phyloP scores from a whole-genome alignment of 805 yeast genomes.

The Saccharomyces kudriavzevii region DNA sequence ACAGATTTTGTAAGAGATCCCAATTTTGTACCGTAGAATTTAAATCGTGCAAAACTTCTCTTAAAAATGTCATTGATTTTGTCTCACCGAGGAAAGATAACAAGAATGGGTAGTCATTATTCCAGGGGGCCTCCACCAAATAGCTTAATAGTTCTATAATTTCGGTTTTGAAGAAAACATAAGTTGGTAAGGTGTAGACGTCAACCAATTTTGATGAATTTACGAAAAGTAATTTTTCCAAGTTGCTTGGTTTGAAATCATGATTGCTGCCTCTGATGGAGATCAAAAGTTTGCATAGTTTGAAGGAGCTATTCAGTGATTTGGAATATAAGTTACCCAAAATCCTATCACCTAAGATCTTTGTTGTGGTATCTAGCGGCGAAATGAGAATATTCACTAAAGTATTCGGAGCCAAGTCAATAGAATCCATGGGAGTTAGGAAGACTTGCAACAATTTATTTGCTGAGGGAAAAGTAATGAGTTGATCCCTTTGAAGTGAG shows the following conservation, averaged over 20 bases:
- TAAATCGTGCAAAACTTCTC: constrained; percentile 54
- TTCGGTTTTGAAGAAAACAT: constrained; percentile 38
- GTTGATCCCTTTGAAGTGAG: constrained; percentile 24
- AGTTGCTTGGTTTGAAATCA: constrained; percentile 47
- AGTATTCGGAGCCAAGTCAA: constrained; percentile 13
- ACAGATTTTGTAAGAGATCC: constrained; percentile 45
- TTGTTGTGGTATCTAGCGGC: constrained; percentile 9
- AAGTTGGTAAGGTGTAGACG: constrained; percentile 36
- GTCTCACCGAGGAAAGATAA: constrained; percentile 71
- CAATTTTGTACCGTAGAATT: constrained; percentile 47
- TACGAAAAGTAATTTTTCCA: constrained; percentile 55
- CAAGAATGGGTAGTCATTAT: constrained; percentile 61
- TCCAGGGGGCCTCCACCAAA: constrained; percentile 51
- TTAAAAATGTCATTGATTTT: constrained; percentile 50
- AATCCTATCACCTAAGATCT: constrained; percentile 29
- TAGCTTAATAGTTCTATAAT: constrained; percentile 51
- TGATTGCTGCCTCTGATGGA: constrained; percentile 40
- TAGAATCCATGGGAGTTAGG: constrained; percentile 2
- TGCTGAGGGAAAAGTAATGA: constrained; percentile 27
- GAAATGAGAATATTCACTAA: constrained; percentile 15
- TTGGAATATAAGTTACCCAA: constrained; percentile 13
- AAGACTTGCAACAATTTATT: constrained; percentile 1
- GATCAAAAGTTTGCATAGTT: constrained; percentile 49
- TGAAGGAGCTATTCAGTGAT: constrained; percentile 45
- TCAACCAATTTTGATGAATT: constrained; percentile 49